Evolutionary conservation across 2,329 filamentous ascomycete genomes (phyloP).

Genomic region (Rhinocladiella similis): DNA sequence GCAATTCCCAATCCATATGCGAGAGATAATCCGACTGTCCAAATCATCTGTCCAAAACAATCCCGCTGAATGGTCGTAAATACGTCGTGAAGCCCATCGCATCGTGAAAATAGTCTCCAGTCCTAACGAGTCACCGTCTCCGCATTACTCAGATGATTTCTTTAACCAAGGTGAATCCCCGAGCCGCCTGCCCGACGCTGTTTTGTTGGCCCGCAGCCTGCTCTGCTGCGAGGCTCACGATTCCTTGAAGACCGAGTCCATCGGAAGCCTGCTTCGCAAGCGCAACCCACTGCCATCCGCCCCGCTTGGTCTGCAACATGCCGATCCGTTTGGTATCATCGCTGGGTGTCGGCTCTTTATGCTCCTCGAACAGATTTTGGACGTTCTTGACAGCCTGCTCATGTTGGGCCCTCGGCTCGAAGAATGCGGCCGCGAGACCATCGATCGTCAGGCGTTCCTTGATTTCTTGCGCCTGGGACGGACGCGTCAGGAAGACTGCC

Average conservation of each 20-base stretch:
- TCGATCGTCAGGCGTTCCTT: conserved; percentile 4
- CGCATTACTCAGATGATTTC: conserved; percentile 3
- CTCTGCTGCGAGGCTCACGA: neutral
- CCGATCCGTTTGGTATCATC: conserved; percentile 23
- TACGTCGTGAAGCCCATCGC: no score
- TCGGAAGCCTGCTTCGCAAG: neutral
- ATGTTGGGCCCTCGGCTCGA: conserved; percentile 9
- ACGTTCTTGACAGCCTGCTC: conserved; percentile 16
- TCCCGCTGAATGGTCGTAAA: no score
- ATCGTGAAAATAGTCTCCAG: no score
- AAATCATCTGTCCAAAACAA: no score
- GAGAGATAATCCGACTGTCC: no score
- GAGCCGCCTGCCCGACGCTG: neutral
- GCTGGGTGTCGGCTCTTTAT: conserved; percentile 3
- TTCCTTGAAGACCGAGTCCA: neutral
- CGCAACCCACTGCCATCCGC: conserved; percentile 21
- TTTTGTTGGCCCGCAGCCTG: neutral
- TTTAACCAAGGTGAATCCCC: conserved; percentile 6
- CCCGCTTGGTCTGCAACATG: conserved; percentile 17
- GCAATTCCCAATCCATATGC: no score
- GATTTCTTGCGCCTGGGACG: neutral
- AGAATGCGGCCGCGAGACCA: conserved; percentile 6
- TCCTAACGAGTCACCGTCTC: no score
- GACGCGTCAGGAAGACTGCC: conserved; percentile 2
- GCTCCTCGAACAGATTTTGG: conserved; percentile 17